Base-by-base conservation (phyloP, 345 rosid genomes). In the Brassica napus region DNA sequence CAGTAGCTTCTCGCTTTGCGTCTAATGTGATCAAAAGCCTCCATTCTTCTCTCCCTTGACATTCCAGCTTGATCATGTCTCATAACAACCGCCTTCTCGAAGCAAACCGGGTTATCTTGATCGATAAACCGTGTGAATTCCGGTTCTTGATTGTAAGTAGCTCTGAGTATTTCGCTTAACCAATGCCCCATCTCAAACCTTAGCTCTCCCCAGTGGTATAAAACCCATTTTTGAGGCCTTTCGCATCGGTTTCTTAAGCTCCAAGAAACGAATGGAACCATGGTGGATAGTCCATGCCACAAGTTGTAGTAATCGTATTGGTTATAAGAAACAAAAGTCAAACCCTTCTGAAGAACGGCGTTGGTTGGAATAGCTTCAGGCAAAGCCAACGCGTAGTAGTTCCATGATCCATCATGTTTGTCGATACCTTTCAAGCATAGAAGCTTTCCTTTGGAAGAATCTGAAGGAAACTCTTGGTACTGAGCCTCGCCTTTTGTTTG, bases 11-110 rank as follows among this genome's bases (percentile, higher is more conserved):
- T 86, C 0, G 87, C 92, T 78, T 86, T 87, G 65, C 88, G 85
- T 81, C 98, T 87, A 47, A 89, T 65, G 11, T 86, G 73, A 77
- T 91, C 90, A 32, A 84, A 91, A 4, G 78, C 87, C 71, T 93
- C 91, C 75, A 85, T 85, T 81, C 88, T 87, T 69, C 85, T 85
- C 54, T 86, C 86, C 74, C 86, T 85, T 18, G 94, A 86, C 94
- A 91, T 88, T 12, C 92, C 95, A 42, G 93, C 97, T 54, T 90
- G 91, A 55, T 85, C 86, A 74, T 89, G 98, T 79, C 97, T 88
- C 93, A 88, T 91, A 66, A 89, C 94, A 37, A 91, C 89, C 1
- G 91, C 88, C 77, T 90, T 89, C 68, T 88, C 89, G 9, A 91
- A 93, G 79, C 98, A 93, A 52, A 83, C 82, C 5, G 92, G 86